Evolutionary conservation across 2,329 filamentous ascomycete species (phyloP), one percentile per base, ranked within the genome.

Genomic region (Sarocladium brachiariae): DNA sequence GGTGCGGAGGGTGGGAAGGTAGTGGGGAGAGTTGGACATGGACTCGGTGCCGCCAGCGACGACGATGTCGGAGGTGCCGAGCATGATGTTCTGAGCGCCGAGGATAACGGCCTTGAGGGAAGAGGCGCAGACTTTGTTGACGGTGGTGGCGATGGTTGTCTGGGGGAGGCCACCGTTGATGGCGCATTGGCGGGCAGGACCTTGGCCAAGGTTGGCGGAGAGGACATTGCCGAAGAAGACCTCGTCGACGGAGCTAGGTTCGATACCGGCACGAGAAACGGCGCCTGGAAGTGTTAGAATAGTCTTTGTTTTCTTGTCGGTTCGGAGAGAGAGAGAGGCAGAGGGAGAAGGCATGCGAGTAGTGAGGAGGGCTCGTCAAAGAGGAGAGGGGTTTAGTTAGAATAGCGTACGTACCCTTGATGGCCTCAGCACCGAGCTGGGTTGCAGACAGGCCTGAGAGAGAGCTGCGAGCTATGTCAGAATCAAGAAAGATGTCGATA

Each of bases 51-150:
- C 93, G 65, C 91, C 93, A 57, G 91, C 93, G 53, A 99, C 89
- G 57, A 99, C 84, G 58, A 96, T 85, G 60, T 89, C 85, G 57
- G 92, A 92, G 66, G 89, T 96, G 59, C 93, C 92, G 50, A 91
- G 95, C 69, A 97, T 90, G 75, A 99, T 99, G 62, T 92, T 96
- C 73, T 97, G 93, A 49, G 92, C 89, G 59, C 87, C 93, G 54
- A 99, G 80, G 58, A 96, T 89, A 65, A 99, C 86, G 59, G 93
- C 89, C 78, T 99, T 99, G 67, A 96, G 76, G 39, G 86, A 85
- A 9, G 91, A 96, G 57, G 93, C 93, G 80, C 93, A 99, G 67
- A 99, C 93, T 77, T 99, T 99, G 85, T 99, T 99, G 65, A 99
- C 82, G 49, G 91, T 95, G 41, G 93, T 99, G 72, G 86, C 87